phyloP scores from a whole-genome alignment of 441 rosid species.

The California macrophylla region DNA sequence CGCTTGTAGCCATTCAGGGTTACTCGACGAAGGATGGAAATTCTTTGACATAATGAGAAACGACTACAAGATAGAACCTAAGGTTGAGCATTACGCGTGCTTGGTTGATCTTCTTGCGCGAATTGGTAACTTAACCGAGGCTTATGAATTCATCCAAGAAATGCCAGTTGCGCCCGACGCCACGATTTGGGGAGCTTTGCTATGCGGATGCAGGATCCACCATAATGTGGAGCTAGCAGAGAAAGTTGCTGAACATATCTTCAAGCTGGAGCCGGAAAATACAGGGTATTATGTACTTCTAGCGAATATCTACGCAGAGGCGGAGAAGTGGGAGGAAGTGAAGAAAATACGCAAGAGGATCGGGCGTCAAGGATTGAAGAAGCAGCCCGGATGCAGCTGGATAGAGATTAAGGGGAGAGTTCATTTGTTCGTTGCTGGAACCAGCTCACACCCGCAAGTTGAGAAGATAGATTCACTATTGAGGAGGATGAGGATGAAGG shows the following conservation, averaged over 20 bases:
- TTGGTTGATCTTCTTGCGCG: conserved; percentile 68
- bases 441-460: conserved; percentile 37
- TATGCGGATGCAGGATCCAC: conserved; percentile 54
- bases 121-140: conserved; percentile 40
- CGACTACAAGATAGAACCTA: conserved; percentile 49
- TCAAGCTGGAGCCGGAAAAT: conserved; percentile 60
- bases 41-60: conserved; percentile 56
- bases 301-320: conserved; percentile 63
- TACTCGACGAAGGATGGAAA: conserved; percentile 62
- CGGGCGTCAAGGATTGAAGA: conserved; percentile 31
- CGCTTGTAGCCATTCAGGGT: conserved; percentile 65
- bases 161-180: conserved; percentile 61
- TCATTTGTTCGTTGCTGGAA: conserved; percentile 46
- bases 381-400: conserved; percentile 69
- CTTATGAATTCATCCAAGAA: conserved; percentile 42
- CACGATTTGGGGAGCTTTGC: conserved; percentile 60
- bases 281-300: conserved; percentile 54
- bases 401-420: conserved; percentile 50
- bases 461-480: conserved; percentile 36
- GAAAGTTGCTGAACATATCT: conserved; percentile 58
- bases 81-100: conserved; percentile 60
- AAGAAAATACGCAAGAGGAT: conserved; percentile 41
- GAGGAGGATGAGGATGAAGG: conserved; percentile 40
- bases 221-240: conserved; percentile 58
- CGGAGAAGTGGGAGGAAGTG: conserved; percentile 68